These are phyloP conservation scores for Massospora cicadina DNA, from an alignment of 371 early-diverging fungal species.

Conservation along the genomic window DNA sequence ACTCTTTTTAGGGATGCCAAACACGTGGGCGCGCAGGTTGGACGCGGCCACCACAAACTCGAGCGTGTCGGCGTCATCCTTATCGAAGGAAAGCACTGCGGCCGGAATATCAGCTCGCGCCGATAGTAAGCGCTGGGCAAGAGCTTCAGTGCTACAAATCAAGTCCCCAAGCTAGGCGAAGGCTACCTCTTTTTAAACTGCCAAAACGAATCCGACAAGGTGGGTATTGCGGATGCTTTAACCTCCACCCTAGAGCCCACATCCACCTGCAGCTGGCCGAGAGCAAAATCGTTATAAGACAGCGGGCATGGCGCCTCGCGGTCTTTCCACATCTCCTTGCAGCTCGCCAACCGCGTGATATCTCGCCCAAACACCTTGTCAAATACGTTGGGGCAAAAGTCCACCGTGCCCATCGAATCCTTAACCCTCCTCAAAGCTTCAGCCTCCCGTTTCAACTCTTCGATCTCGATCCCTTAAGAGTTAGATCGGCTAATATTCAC, in stretches of 20 bases:
- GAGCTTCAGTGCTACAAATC: neutral
- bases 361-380: constrained; percentile 55
- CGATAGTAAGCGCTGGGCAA: neutral
- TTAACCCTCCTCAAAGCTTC: constrained; percentile 44
- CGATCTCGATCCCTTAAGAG: constrained; percentile 42
- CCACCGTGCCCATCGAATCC: constrained; percentile 31
- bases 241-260: neutral
- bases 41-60: constrained; percentile 85
- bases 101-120: constrained; percentile 19
- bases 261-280: neutral
- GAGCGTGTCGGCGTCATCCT: constrained; percentile 79
- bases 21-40: constrained; percentile 68
- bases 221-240: neutral
- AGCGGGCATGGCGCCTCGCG: constrained; percentile 36
- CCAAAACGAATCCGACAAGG: constrained; percentile 29
- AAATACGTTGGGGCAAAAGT: constrained; percentile 57
- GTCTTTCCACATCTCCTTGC: constrained; percentile 84
- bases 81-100: constrained; percentile 57
- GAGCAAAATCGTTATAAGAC: neutral
- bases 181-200: constrained; percentile 32
- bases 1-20: constrained; percentile 56
- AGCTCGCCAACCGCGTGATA: constrained; percentile 47
- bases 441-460: constrained; percentile 45
- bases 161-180: neutral
- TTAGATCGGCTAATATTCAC: constrained; percentile 1